Evolutionary conservation across 1,284 basidiomycete genomes (phyloP), one percentile per base, ranked within the genome.

Genomic region (Chiua sp.): DNA sequence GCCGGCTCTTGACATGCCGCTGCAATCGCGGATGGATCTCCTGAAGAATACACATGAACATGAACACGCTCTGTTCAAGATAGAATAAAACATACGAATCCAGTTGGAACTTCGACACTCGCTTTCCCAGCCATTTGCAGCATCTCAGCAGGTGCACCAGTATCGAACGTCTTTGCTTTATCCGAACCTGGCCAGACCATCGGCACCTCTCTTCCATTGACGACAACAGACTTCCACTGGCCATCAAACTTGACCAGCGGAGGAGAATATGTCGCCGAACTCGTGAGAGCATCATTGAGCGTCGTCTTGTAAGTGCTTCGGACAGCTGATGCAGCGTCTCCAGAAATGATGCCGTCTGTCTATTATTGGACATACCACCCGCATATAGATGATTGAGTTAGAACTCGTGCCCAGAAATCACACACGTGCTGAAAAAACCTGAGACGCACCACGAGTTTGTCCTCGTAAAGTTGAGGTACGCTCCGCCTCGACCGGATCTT

Each of bases 401-500:
- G 10, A 52, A 49, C 32, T 10, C 3, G 5, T 13, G 10, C 46
- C 22, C 39, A 7, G 37, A 53, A 50, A 18, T 32, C 23, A 16
- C 7, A 23, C 22, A 51, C 30, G 42, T 28, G 59, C n/a, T 12
- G n/a, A 15, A 0, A 59, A 56, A 20, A n/a, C 53, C 12, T 18
- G 26, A 54, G 47, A 78, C 85, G 53, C 62, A 94, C 90, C 55
- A 91, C 79, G 6, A 96, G 80, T 57, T 86, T 87, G 55, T 90
- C 83, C 70, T 96, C 94, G 69, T 95, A 97, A 22, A 93, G 75
- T 55, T 87, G 82, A 8, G 94, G 93, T 8, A 96, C 92, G 5
- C 90, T 92, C 49, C 82, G 87, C 54, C 92, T 80, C 0, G 86
- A 82, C 7, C 87, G 82, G 67, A 95, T 94, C 76, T 91, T 87